phyloP scores from a whole-genome alignment of 306 rosid genomes.

The Castanea mollissima region DNA sequence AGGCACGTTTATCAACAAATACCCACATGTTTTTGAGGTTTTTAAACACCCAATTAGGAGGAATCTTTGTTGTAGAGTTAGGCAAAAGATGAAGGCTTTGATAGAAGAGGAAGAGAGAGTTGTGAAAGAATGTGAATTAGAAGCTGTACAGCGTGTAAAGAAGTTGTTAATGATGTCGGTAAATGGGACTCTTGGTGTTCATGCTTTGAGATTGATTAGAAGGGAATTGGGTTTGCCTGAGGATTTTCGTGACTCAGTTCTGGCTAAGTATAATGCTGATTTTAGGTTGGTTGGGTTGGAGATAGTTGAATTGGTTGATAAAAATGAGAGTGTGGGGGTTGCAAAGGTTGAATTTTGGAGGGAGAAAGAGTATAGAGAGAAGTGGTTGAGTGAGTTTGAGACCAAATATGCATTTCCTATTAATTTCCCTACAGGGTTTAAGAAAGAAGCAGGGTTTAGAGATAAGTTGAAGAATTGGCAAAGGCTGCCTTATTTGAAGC shows the following conservation, averaged over 20 bases:
- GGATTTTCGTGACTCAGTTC: constrained; percentile 71
- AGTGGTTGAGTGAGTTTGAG: constrained; percentile 85
- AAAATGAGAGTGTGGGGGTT: constrained; percentile 37
- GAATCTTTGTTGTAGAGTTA: constrained; percentile 60
- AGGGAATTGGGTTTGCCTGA: constrained; percentile 71
- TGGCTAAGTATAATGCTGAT: constrained; percentile 39
- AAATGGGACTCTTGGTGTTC: constrained; percentile 50
- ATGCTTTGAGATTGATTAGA: constrained; percentile 65
- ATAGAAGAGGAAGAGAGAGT: constrained; percentile 41
- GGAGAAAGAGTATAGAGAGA: constrained; percentile 66
- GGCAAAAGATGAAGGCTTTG: constrained; percentile 37
- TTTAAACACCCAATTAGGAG: constrained; percentile 51
- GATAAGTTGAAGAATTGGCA: constrained; percentile 79
- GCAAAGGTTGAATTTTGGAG: constrained; percentile 67
- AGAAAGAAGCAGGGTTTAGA: constrained; percentile 53
- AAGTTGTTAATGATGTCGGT: constrained; percentile 64
- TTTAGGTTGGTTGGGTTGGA: constrained; percentile 58
- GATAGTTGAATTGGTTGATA: constrained; percentile 52
- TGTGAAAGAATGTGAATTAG: constrained; percentile 40
- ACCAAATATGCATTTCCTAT: constrained; percentile 65
- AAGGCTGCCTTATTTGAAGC: constrained; percentile 69
- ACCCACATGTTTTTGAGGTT: constrained; percentile 66
- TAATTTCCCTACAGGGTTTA: constrained; percentile 65
- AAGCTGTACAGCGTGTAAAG: constrained; percentile 55
- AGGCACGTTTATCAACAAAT: constrained; percentile 50